Conservation (phyloP, 169 alveolate species). For the Amoebophrya sp. region DNA sequence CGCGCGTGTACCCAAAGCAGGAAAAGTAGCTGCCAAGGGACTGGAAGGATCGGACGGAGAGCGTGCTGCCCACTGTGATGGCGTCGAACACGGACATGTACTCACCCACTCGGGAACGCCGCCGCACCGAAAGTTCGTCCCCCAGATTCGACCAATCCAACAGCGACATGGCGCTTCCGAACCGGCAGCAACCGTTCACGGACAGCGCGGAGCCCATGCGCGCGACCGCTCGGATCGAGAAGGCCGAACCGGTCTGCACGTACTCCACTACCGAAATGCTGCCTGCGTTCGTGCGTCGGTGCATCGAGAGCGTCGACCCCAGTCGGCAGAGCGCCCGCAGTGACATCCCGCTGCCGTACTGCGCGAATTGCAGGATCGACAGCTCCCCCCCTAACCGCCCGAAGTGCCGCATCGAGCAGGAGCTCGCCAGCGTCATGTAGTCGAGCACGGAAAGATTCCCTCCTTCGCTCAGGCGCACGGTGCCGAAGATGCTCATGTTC, state of each 20-base stretch:
- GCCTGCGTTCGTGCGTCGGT: neutral
- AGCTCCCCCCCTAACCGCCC: constrained; percentile 1
- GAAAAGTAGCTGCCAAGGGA: neutral
- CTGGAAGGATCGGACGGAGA: neutral
- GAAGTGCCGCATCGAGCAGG: neutral
- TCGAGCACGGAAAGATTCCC: neutral
- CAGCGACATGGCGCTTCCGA: neutral
- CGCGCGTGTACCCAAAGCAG: neutral
- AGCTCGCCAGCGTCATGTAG: neutral
- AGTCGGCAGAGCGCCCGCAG: neutral
- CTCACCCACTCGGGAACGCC: neutral
- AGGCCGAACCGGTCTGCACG: neutral
- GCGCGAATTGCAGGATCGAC: neutral
- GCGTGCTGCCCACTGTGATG: neutral
- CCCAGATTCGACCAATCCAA: neutral
- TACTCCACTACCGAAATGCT: neutral
- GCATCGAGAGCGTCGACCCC: neutral
- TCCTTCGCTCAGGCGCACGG: neutral
- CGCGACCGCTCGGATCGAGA: neutral
- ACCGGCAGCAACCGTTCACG: neutral
- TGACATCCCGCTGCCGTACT: neutral
- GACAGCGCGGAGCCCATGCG: neutral
- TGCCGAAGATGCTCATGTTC: neutral
- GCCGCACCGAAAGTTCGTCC: neutral
- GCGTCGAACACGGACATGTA: neutral